phyloP scores from a whole-genome alignment of 441 rosid species.

The Croton setiger region DNA sequence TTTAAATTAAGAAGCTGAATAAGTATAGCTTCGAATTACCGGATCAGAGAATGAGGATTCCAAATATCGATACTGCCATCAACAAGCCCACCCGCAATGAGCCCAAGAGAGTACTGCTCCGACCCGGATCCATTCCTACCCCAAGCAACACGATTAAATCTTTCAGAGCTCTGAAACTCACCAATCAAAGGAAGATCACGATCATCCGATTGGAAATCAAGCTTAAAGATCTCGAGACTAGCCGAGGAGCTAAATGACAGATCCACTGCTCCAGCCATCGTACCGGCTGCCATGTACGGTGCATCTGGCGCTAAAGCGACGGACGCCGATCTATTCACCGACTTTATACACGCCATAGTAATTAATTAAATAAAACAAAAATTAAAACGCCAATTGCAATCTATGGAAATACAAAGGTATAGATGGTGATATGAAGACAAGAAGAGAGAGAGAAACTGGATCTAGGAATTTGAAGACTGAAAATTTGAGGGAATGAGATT shows the following conservation, averaged over 20 bases:
- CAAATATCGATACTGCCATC: slow-evolving; percentile 88
- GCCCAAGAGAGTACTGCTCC: slow-evolving; percentile 70
- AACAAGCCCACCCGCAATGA: slow-evolving; percentile 94
- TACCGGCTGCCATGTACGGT: slow-evolving; percentile 75
- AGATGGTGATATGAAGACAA: too few relatives aligned
- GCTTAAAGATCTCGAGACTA: slow-evolving; percentile 87
- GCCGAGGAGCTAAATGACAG: slow-evolving; percentile 94
- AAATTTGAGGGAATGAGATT: too few relatives aligned
- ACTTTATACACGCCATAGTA: too few relatives aligned
- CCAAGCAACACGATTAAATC: slow-evolving; percentile 95
- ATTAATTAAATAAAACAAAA: too few relatives aligned
- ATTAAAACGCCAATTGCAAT: too few relatives aligned
- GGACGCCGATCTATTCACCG: too few relatives aligned
- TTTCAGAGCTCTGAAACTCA: slow-evolving; percentile 85
- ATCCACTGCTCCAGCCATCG: slow-evolving; percentile 99
- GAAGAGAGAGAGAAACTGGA: too few relatives aligned
- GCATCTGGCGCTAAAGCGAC: too few relatives aligned
- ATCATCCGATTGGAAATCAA: slow-evolving; percentile 93
- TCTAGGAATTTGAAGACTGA: too few relatives aligned
- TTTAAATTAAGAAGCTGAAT: background rate
- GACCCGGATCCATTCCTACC: slow-evolving; percentile 81
- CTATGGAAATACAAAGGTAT: too few relatives aligned
- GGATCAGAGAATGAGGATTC: slow-evolving; percentile 79
- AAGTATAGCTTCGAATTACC: slow-evolving; percentile 35
- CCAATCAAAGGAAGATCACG: slow-evolving; percentile 72